Conservation (phyloP, 116 monocot genomes). For the Posidonia oceanica region DNA sequence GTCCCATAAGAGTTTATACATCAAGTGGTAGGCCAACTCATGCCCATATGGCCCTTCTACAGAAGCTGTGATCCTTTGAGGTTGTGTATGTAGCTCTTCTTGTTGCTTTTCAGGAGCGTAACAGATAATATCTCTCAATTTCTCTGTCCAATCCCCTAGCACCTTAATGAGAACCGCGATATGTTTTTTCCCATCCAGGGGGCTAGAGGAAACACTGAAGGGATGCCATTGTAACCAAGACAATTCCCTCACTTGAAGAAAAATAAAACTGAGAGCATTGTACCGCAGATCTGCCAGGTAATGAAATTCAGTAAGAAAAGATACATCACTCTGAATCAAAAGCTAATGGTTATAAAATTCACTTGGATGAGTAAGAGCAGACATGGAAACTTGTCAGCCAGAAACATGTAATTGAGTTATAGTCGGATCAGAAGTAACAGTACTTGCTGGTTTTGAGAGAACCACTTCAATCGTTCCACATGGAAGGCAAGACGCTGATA, state of each 20-base stretch:
- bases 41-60: conserved; percentile 98
- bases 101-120: conserved; percentile 17
- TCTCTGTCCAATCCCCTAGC: conserved; percentile 76
- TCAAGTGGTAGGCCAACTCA: conserved; percentile 76
- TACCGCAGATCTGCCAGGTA: conserved; percentile 47
- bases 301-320: conserved; percentile 1
- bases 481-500: conserved; percentile 67
- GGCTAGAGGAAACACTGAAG: conserved; percentile 93
- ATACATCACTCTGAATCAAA: not conserved
- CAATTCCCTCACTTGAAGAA: conserved; percentile 69
- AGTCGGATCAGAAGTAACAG: too few species aligned
- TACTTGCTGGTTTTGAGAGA: conserved; percentile 82
- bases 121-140: conserved; percentile 34
- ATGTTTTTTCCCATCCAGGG: conserved; percentile 65
- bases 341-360: not conserved
- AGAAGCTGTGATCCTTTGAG: conserved; percentile 43
- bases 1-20: conserved; percentile 17
- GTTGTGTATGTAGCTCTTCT: conserved; percentile 1
- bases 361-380: too few species aligned
- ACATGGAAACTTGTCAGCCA: not conserved
- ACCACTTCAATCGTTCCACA: conserved; percentile 80
- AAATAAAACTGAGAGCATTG: conserved; percentile 83
- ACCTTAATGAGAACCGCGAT: conserved; percentile 82
- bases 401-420: too few species aligned
- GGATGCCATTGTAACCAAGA: conserved; percentile 96